Percentiles rank a stretch among this genome's conserved stretches.
phyloP scores from a whole-genome alignment of 306 rosid genomes.

The Cyamopsis tetragonoloba region DNA sequence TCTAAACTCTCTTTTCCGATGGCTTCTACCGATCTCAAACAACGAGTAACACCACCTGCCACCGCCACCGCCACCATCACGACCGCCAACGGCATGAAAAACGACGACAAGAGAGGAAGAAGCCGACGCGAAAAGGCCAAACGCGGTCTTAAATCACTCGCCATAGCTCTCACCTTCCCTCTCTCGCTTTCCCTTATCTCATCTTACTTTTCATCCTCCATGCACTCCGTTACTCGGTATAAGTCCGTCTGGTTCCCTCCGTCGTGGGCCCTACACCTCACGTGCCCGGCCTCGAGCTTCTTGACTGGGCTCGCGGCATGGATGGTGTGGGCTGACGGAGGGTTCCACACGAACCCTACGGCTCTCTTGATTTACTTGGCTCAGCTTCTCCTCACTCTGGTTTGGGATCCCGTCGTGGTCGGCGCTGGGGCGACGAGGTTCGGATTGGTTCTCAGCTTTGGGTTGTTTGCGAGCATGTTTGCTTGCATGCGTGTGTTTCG shows the following conservation, averaged over 20 bases:
- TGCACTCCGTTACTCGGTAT: not conserved
- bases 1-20: slow-evolving; percentile 5
- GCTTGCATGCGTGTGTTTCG: slow-evolving; percentile 39
- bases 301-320: slow-evolving; percentile 66
- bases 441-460: slow-evolving; percentile 42
- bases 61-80: not conserved
- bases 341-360: slow-evolving; percentile 49
- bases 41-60: slow-evolving; percentile 35
- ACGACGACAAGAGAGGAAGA: not conserved
- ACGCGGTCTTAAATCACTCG: slow-evolving; percentile 66
- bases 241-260: slow-evolving; percentile 77
- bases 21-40: slow-evolving; percentile 55
- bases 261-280: slow-evolving; percentile 43
- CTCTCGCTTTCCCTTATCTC: slow-evolving; percentile 43
- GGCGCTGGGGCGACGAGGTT: slow-evolving; percentile 38
- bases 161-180: slow-evolving; percentile 46
- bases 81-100: not conserved
- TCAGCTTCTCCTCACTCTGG: slow-evolving; percentile 37
- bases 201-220: slow-evolving; percentile 25
- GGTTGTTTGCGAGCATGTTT: slow-evolving; percentile 26
- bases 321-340: slow-evolving; percentile 80
- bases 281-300: slow-evolving; percentile 43
- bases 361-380: slow-evolving; percentile 45
- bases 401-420: slow-evolving; percentile 61
- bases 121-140: slow-evolving; percentile 45